phyloP scores from a whole-genome alignment of 2,329 filamentous ascomycete genomes.

The Alternaria sp. region DNA sequence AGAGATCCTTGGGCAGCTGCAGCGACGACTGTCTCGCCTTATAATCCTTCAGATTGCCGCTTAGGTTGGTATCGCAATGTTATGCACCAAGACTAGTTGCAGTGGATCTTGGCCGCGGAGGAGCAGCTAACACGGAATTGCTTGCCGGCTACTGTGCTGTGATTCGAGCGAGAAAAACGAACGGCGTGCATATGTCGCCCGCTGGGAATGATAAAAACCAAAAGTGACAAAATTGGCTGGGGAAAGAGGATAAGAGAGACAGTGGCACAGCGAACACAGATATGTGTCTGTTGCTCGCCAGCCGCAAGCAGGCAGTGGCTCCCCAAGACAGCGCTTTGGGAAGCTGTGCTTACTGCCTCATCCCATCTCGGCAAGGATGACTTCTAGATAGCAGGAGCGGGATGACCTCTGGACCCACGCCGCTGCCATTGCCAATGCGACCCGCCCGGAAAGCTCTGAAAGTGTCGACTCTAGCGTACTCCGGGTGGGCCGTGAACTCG shows the following conservation, averaged over 20 bases:
- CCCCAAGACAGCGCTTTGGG: neutral
- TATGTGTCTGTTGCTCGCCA: neutral
- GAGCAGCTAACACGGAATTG: conserved; percentile 15
- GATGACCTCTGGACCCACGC: conserved; percentile 8
- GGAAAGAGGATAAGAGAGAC: neutral
- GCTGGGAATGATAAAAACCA: neutral
- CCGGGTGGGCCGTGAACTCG: conserved; percentile 2
- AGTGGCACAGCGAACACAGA: neutral
- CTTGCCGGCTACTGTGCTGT: conserved; percentile 11
- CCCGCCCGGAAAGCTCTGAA: conserved; percentile 3
- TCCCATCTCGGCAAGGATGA: neutral
- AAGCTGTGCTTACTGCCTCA: neutral
- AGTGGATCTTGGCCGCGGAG: conserved; percentile 10
- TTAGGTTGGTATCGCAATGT: conserved; percentile 7
- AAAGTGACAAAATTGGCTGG: neutral
- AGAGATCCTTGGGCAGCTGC: neutral
- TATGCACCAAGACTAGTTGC: conserved; percentile 17
- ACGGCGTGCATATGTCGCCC: conserved; percentile 1
- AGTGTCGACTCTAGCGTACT: conserved; percentile 1
- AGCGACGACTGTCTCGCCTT: conserved; percentile 1
- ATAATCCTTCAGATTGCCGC: conserved; percentile 1
- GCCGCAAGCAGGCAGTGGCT: neutral
- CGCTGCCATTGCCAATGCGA: conserved; percentile 8
- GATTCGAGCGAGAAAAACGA: conserved; percentile 9
- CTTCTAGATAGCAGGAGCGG: conserved; percentile 4